Conservation (phyloP, 208 protist species). For the Trypanosoma vivax region DNA sequence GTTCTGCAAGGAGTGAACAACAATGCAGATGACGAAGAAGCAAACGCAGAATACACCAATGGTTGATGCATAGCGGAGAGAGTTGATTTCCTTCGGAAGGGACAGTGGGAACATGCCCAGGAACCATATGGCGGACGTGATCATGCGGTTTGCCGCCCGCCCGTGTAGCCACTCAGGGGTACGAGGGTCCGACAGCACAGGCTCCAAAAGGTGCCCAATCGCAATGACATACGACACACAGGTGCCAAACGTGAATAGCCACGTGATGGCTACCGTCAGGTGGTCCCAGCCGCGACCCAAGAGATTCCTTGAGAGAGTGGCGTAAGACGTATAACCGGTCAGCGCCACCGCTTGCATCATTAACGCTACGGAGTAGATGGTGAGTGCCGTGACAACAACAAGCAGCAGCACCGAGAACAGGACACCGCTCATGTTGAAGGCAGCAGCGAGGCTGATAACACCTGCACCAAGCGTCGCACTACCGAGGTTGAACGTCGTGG, state of each 20-base stretch:
- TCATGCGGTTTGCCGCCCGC: slow-evolving; percentile 47
- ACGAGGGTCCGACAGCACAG: slow-evolving; percentile 31
- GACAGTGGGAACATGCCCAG: slow-evolving; percentile 71
- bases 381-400: slow-evolving; percentile 43
- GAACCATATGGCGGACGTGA: slow-evolving; percentile 54
- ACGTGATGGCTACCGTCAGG: slow-evolving; percentile 65
- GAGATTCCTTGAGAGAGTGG: slow-evolving; percentile 51
- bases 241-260: slow-evolving; percentile 81
- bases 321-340: slow-evolving; percentile 57
- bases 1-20: slow-evolving; percentile 57
- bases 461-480: slow-evolving; percentile 72
- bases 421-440: slow-evolving; percentile 60
- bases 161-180: slow-evolving; percentile 33
- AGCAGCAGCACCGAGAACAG: slow-evolving; percentile 45
- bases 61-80: slow-evolving; percentile 72
- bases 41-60: slow-evolving; percentile 65
- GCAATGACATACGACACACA: slow-evolving; percentile 82
- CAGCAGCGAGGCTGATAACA: slow-evolving; percentile 66
- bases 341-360: slow-evolving; percentile 66
- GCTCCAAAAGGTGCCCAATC: slow-evolving; percentile 48
- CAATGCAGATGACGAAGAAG: slow-evolving; percentile 69
- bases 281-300: slow-evolving; percentile 72
- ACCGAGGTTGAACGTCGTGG: slow-evolving; percentile 68
- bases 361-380: slow-evolving; percentile 78
- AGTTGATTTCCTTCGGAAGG: slow-evolving; percentile 81